These are phyloP conservation scores for Fraxinus ornus DNA, from an alignment of 305 asterid genomes.

Conservation along the genomic window DNA sequence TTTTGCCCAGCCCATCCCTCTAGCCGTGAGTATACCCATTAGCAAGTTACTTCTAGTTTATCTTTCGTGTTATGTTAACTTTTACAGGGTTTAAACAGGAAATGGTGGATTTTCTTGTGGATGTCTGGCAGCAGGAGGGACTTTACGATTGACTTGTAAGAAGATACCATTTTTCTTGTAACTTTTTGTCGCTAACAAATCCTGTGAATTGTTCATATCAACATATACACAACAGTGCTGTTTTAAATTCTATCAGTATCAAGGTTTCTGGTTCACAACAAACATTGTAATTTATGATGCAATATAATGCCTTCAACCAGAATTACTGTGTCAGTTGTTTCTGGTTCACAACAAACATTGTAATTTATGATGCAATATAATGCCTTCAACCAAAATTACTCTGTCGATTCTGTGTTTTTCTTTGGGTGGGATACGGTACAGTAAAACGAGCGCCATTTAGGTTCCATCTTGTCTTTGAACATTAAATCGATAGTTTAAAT, in stretches of 20 bases:
- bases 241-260: constrained; percentile 21
- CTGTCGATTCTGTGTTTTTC: not conserved
- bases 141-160: constrained; percentile 41
- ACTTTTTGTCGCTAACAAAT: not conserved
- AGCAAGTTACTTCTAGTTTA: not conserved
- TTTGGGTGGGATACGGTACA: not conserved
- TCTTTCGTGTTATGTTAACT: not conserved
- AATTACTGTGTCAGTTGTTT: not conserved
- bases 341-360: not conserved
- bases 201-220: constrained; percentile 14
- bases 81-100: constrained; percentile 33
- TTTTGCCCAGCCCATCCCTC: constrained; percentile 75
- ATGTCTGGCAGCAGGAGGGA: constrained; percentile 66
- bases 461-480: not conserved
- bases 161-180: not conserved
- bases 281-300: not conserved
- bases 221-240: constrained; percentile 17
- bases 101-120: constrained; percentile 64
- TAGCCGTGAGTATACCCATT: constrained; percentile 55
- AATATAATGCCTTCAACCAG: not conserved
- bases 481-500: not conserved
- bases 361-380: not conserved
- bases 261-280: not conserved
- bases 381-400: not conserved
- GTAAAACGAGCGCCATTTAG: not conserved